Evolutionary conservation across 169 alveolate species (phyloP), one percentile per base, ranked within the genome.

Genomic region (Plasmodium coatneyi): DNA sequence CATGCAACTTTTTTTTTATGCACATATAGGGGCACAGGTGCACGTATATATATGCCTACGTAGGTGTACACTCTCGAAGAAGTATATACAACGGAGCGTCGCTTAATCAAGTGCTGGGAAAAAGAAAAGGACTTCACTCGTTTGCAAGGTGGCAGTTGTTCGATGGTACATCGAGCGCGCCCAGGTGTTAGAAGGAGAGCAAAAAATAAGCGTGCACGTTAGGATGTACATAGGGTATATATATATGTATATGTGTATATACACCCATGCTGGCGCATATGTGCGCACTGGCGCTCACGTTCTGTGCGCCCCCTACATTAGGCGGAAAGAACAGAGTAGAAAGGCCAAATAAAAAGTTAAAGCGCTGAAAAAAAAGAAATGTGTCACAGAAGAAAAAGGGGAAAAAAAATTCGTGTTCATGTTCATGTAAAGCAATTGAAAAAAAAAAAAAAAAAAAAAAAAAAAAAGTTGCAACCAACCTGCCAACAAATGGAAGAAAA

Each of bases 391-490:
- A 22, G 19, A 60, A 60, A 56, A 22, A 60, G 16, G 16, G 34
- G 14, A 60, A 60, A n/a, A 60, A 25, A 22, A 25, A 9, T 22
- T 5, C 28, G 16, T 16, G 3, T 19, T 60, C 34, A 60, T 25
- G 76, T 60, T 60, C 34, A 19, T 60, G 28, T 19, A 25, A 60
- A 60, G 16, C 3, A 60, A 19, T 22, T 60, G 76, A 60, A 60
- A 5, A 60, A 60, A 60, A 60, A 60, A 19, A 60, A 60, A 56
- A 56, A 56, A 56, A 7, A 56, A 56, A 56, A 14, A 56, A 56
- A 60, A 78, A 78, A 78, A 78, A 78, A 78, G 46, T 78, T 39
- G 46, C 22, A 78, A 14, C 34, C 14, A 78, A 39, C 84, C 22
- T n/a, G 25, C 25, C 54, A 78, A 34, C 16, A 39, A 16, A 28